A percentile compares a stretch with the other conserved stretches of the same genome.
Evolutionary conservation across 129 eudicot species (phyloP).

Genomic region (sunflower (Helianthus annuus)): HanXRQr2.0-SUNRISE NC_035435.2:146833912-146834411

Average conservation of each 20-base stretch:
- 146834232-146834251: conserved; percentile 48
- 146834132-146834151: conserved; percentile 77
- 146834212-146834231: conserved; percentile 74
- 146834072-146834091: conserved; percentile 89
- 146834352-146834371: conserved; percentile 51
- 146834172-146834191: conserved; percentile 65
- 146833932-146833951: conserved; percentile 79
- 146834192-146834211: conserved; percentile 30
- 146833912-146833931: conserved; percentile 73
- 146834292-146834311: conserved; percentile 54
- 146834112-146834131: conserved; percentile 56
- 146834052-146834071: conserved; percentile 80
- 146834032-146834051: conserved; percentile 85
- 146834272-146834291: conserved; percentile 74
- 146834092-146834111: conserved; percentile 74
- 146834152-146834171: conserved; percentile 65
- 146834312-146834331: conserved; percentile 49
- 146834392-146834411: conserved; percentile 73
- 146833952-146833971: conserved; percentile 76
- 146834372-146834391: conserved; percentile 72
- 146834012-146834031: conserved; percentile 95
- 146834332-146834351: conserved; percentile 51
- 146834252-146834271: conserved; percentile 66
- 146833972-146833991: conserved; percentile 86
- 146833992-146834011: conserved; percentile 88